These are phyloP conservation scores for Pyrus bretschneideri DNA, from an alignment of 306 rosid genomes.

Conservation along the genomic window DNA sequence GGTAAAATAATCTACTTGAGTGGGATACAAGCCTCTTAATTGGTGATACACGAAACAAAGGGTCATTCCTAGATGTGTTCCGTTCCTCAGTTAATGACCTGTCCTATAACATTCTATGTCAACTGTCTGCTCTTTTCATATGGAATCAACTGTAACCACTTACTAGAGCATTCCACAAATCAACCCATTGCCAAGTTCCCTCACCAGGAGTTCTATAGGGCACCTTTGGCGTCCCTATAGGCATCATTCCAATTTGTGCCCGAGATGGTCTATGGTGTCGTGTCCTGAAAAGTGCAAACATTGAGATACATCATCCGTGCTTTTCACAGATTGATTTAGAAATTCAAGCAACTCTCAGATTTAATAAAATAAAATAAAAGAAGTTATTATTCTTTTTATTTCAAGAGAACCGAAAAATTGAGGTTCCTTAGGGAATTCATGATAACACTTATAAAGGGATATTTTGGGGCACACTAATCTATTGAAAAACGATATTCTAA, in stretches of 20 bases:
- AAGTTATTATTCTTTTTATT: not conserved
- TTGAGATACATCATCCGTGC: constrained; percentile 7
- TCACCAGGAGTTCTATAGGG: constrained; percentile 88
- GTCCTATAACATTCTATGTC: not conserved
- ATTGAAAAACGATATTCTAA: no score
- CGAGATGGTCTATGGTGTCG: constrained; percentile 43
- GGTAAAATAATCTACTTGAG: not conserved
- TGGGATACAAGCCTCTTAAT: not conserved
- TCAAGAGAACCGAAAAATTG: not conserved
- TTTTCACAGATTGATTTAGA: constrained; percentile 13
- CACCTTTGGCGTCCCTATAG: constrained; percentile 92
- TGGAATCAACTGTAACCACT: not conserved
- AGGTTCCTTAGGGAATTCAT: not conserved
- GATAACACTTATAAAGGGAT: not conserved
- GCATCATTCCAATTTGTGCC: constrained; percentile 73
- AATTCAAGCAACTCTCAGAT: not conserved
- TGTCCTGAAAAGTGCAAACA: constrained; percentile 37
- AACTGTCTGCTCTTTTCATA: not conserved
- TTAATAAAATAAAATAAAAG: not conserved
- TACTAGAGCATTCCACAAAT: constrained; percentile 73
- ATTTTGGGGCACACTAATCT: not conserved
- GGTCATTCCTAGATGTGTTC: not conserved
- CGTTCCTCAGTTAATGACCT: not conserved
- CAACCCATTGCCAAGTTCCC: constrained; percentile 93
- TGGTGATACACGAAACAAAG: not conserved